These are phyloP conservation scores for Polygonum aviculare DNA, from an alignment of 148 eudicot species.

Conservation along the genomic window DNA sequence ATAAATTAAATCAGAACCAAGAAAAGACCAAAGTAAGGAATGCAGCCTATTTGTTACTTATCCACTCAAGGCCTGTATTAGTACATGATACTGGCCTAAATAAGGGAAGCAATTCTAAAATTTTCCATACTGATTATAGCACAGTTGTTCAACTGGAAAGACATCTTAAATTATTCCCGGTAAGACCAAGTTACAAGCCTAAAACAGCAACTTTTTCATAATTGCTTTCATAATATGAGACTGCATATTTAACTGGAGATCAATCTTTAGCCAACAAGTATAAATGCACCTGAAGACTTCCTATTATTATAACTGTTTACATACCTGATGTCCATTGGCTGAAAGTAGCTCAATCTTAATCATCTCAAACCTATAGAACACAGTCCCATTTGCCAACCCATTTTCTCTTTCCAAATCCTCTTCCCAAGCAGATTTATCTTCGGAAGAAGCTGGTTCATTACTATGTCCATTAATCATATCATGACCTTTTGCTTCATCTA, in stretches of 20 bases:
- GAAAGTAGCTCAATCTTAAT: conserved; percentile 66
- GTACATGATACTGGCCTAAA: not conserved
- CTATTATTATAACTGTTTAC: not conserved
- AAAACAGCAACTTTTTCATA: not conserved
- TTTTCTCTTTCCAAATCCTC: conserved; percentile 64
- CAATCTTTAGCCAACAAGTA: not conserved
- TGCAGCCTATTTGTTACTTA: not conserved
- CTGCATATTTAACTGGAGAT: not conserved
- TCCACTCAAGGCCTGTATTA: not conserved
- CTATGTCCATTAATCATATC: conserved; percentile 56
- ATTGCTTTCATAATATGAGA: conserved; percentile 3
- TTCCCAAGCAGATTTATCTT: conserved; percentile 36
- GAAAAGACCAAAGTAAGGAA: not conserved
- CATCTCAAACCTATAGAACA: conserved; percentile 93
- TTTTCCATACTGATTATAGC: not conserved
- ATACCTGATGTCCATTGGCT: conserved; percentile 70
- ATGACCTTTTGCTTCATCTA: conserved; percentile 30
- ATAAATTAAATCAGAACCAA: not conserved
- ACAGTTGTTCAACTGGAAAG: not conserved
- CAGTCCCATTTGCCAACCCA: conserved; percentile 44
- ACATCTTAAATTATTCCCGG: not conserved
- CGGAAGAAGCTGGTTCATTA: conserved; percentile 30
- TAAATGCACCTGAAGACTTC: not conserved
- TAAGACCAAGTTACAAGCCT: not conserved
- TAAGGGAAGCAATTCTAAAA: not conserved